Base-by-base conservation (phyloP, 164 flowering plant genomes). In the Sextonia rubra region DNA sequence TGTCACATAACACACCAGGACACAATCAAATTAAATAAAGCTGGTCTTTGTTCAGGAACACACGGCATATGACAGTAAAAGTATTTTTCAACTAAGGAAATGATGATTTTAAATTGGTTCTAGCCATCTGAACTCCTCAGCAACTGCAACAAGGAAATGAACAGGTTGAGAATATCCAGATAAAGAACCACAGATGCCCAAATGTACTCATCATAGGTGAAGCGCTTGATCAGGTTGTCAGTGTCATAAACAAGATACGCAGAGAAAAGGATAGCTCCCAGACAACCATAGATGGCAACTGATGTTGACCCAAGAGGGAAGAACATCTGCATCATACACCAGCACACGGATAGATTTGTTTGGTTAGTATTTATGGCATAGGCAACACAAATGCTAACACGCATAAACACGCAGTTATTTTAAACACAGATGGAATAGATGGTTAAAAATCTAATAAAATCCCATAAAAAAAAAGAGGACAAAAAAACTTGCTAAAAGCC, bases 181-280 rank as follows among this genome's bases (percentile, higher is more conserved):
- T 95, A 95, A 44, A 95, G 98, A 68, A 86, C 82, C 24, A 86
- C 94, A 1, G 99, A 89, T 17, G 99, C 99, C 98, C 95, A 87
- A 5, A 95, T 93, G 85, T 95, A 90, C 77, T 95, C 89, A 55
- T 95, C 99, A 32, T 91, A 95, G 2, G 91, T 83, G 82, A 88
- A 91, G 62, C 97, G 91, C 85, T 95, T 95, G 55, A 95, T 95
- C 84, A 95, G 80, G 81, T 95, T 85, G 74, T 95, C 91, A 0
- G 99, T 95, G 85, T 95, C 98, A 61, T 88, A 95, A 20, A 95
- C 87, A 4, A 95, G 83, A 80, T 92, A 95, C 0, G 90, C 99
- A 0, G 94, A 86, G 87, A 95, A 95, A 30, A 95, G 69, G 76
- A 95, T 67, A 29, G 99, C 99, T 70, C 98, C 80, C 29, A 92